Evolutionary conservation across 2,329 filamentous ascomycete species (phyloP), one percentile per base, ranked within the genome.

Genomic region (Colletotrichum camelliae): DNA sequence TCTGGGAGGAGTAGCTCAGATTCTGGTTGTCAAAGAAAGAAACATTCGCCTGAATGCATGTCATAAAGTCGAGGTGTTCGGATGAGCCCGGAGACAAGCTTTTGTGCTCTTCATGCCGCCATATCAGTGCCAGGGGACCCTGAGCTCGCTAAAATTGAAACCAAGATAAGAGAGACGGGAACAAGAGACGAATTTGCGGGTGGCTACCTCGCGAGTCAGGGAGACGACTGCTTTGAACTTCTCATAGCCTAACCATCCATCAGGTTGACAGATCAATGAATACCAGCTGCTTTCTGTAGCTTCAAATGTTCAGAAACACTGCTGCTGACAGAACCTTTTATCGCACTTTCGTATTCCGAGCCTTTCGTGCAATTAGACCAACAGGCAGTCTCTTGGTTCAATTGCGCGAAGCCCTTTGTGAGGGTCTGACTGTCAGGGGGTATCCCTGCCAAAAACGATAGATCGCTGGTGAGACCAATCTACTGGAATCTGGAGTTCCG

Each of bases 401-500:
- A 21, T 52, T 4, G 43, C n/a, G 43, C 43, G 6, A 4, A 52
- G n/a, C n/a, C n/a, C 5, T 13, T 13, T 21, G n/a, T 6, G 5
- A 12, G 10, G 3, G 39, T 52, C 43, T 21, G 0, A 2, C 0
- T 52, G 0, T 24, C n/a, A 52, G 43, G 43, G 43, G 43, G 0
- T 4, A 52, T 21, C 43, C 43, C n/a, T 52, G n/a, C n/a, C n/a
- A 52, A 21, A 15, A 13, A 21, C 9, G 6, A 52, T 7, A 52
- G 43, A 21, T 52, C n/a, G 43, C n/a, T 48, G 43, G n/a, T 21
- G 16, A 52, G 43, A 52, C n/a, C 39, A 48, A 48, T 48, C 39
- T n/a, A 48, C 39, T 48, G 39, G 39, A 48, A 48, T 48, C 9
- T 48, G 39, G 39, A 48, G 39, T 48, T 48, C 39, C 39, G 39